Conservation (phyloP, 2,329 filamentous ascomycete species). For the Ascochyta rabiei region DNA sequence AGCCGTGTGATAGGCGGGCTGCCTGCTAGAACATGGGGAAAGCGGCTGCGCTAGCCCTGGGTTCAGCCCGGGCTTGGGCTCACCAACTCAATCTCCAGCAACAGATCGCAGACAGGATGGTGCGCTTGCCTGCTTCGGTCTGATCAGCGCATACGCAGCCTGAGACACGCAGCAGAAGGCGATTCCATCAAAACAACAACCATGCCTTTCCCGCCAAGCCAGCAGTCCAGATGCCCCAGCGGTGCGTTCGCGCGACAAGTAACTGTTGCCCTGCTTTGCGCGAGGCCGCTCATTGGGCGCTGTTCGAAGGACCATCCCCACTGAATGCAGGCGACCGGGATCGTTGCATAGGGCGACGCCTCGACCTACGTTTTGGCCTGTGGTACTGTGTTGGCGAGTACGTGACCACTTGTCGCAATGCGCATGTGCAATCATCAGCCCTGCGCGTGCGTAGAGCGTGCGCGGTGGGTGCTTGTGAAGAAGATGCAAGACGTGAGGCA, state of each 20-base stretch:
- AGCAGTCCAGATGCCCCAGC: slow-evolving; percentile 24
- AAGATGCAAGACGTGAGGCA: slow-evolving; percentile 8
- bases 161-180: slow-evolving; percentile 19
- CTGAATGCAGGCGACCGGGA: slow-evolving; percentile 24
- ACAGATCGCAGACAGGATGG: background rate
- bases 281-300: slow-evolving; percentile 23
- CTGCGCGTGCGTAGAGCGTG: slow-evolving; percentile 21
- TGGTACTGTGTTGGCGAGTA: slow-evolving; percentile 18
- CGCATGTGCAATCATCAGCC: slow-evolving; percentile 26
- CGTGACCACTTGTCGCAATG: slow-evolving; percentile 29
- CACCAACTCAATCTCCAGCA: slow-evolving; percentile 1
- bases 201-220: slow-evolving; percentile 1
- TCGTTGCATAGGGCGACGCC: slow-evolving; percentile 18
- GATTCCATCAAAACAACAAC: background rate
- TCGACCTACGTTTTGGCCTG: slow-evolving; percentile 22
- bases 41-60: slow-evolving; percentile 11
- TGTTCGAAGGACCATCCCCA: slow-evolving; percentile 24
- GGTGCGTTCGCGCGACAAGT: slow-evolving; percentile 23
- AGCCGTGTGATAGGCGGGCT: background rate
- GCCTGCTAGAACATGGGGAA: slow-evolving; percentile 11
- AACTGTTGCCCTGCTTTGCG: slow-evolving; percentile 21
- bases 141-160: slow-evolving; percentile 11
- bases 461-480: slow-evolving; percentile 11
- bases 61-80: slow-evolving; percentile 3
- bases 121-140: slow-evolving; percentile 1